Evolutionary conservation across 257 asterid genomes (phyloP).

Genomic region (Scutellaria minor): DNA sequence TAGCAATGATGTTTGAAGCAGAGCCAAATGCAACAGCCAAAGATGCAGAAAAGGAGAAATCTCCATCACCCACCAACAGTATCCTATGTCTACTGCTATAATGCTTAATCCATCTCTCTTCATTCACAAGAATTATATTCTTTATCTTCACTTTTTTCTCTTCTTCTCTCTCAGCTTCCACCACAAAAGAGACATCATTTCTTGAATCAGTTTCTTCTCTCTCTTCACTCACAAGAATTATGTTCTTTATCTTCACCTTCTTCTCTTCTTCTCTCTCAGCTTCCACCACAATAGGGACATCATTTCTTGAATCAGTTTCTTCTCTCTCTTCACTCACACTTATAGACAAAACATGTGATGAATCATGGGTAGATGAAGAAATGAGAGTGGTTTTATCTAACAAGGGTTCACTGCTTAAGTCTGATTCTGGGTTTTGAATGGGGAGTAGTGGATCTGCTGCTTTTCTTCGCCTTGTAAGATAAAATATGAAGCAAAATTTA

Average conservation of each 20-base stretch:
- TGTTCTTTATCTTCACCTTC: too few relatives aligned
- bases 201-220: too few relatives aligned
- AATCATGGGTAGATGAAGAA: neutral
- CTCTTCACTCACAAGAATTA: neutral
- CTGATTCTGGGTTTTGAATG: neutral
- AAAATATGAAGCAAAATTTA: neutral
- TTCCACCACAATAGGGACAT: too few relatives aligned
- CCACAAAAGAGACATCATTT: too few relatives aligned
- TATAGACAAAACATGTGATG: neutral
- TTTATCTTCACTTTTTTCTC: too few relatives aligned
- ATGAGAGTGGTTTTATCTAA: neutral
- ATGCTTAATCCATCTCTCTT: constrained; percentile 36
- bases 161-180: too few relatives aligned
- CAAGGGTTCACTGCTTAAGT: neutral
- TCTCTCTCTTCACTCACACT: neutral
- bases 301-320: too few relatives aligned
- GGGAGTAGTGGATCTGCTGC: neutral
- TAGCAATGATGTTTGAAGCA: constrained; percentile 43
- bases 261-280: too few relatives aligned
- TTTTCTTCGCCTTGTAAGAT: neutral
- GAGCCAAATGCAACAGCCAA: constrained; percentile 35
- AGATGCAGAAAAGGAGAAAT: constrained; percentile 47
- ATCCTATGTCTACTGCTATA: constrained; percentile 41
- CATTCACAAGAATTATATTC: neutral
- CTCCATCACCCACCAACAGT: constrained; percentile 50